phyloP scores from a whole-genome alignment of 345 rosid species.

The Xanthoceras sorbifolium region DNA sequence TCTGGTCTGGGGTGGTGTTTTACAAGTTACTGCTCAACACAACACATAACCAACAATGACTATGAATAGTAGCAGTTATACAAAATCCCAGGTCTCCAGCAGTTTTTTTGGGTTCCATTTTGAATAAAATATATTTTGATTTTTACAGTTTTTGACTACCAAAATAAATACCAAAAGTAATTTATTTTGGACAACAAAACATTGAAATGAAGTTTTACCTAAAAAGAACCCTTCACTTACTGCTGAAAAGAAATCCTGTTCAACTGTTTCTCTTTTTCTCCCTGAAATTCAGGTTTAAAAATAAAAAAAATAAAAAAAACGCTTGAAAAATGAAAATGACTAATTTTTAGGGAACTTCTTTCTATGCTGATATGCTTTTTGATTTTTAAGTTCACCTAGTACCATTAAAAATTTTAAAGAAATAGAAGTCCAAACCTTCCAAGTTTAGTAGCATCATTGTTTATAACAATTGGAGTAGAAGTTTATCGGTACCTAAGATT shows the following conservation, averaged over 20 bases:
- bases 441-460: too few relatives aligned
- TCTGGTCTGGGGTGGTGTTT: too few relatives aligned
- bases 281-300: neutral
- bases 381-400: neutral
- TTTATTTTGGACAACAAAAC: neutral
- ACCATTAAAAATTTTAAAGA: neutral
- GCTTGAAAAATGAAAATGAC: too few relatives aligned
- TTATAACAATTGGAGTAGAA: too few relatives aligned
- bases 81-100: neutral
- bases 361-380: neutral
- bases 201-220: conserved; percentile 3
- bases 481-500: too few relatives aligned
- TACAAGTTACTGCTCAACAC: too few relatives aligned
- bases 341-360: neutral
- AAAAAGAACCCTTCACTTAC: neutral
- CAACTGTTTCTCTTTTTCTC: neutral
- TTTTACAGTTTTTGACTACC: neutral
- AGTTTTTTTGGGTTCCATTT: neutral
- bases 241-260: neutral
- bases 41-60: neutral
- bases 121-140: neutral
- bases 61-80: neutral
- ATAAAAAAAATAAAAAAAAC: too few relatives aligned
- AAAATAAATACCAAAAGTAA: too few relatives aligned
- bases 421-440: neutral